A percentile compares a stretch with the other conserved stretches of the same genome.
Evolutionary conservation across 2,329 filamentous ascomycete species (phyloP).

Genomic region (Pseudohalonectria lignicola): DNA sequence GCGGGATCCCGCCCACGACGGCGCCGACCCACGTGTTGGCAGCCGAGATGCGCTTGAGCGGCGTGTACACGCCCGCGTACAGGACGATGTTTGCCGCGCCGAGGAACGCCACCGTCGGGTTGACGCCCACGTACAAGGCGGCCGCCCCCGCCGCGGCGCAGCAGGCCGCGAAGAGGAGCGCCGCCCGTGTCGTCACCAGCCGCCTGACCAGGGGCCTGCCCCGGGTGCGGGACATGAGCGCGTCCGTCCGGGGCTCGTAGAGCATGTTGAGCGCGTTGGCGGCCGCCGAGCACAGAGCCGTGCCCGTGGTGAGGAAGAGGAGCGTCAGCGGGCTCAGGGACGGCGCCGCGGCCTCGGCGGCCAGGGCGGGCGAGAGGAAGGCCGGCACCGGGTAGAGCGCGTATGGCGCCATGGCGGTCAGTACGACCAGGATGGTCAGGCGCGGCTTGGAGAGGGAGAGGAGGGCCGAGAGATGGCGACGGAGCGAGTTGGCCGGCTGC

Average conservation of each 20-base stretch:
- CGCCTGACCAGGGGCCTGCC: conserved; percentile 81
- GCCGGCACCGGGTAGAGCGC: conserved; percentile 87
- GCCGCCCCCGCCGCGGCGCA: conserved; percentile 60
- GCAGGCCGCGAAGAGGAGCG: conserved; percentile 66
- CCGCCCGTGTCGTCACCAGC: conserved; percentile 60
- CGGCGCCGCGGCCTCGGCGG: conserved; percentile 54
- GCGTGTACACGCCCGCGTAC: conserved; percentile 89
- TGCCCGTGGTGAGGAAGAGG: conserved; percentile 82
- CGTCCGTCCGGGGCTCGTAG: conserved; percentile 82
- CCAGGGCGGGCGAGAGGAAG: conserved; percentile 56
- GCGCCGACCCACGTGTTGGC: conserved; percentile 95
- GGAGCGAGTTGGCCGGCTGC: conserved; percentile 38
- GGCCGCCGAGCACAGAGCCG: conserved; percentile 76
- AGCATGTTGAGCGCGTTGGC: conserved; percentile 97
- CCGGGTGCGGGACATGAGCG: conserved; percentile 84
- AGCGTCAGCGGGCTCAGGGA: conserved; percentile 86
- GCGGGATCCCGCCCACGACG: conserved; percentile 84
- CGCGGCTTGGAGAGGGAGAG: conserved; percentile 93
- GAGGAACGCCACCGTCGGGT: conserved; percentile 81
- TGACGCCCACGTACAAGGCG: conserved; percentile 79
- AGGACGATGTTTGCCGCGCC: conserved; percentile 77
- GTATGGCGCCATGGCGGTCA: conserved; percentile 85
- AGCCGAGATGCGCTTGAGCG: conserved; percentile 75
- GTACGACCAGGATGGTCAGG: conserved; percentile 79
- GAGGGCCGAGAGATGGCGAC: conserved; percentile 65